Evolutionary conservation across 2,329 filamentous ascomycete genomes (phyloP).

Genomic region (Fusarium sp.): DNA sequence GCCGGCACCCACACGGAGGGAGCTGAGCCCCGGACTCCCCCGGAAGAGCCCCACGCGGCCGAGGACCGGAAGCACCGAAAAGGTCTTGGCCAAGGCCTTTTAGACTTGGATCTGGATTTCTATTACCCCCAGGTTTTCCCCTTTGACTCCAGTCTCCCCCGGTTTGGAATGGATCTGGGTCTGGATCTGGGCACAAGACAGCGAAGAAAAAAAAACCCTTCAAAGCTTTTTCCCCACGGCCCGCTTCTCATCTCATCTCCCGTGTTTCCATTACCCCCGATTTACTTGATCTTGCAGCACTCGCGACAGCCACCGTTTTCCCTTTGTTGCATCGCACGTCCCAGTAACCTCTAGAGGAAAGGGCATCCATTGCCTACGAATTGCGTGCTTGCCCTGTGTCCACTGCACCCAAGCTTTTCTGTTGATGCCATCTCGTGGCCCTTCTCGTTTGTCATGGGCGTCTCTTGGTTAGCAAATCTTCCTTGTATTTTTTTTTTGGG

Average conservation of each 20-base stretch:
- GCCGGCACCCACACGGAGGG: conserved; percentile 35
- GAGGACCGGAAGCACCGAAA: conserved; percentile 43
- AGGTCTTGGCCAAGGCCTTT: conserved; percentile 18
- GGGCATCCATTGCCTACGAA: conserved; percentile 29
- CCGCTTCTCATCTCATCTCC: conserved; percentile 25
- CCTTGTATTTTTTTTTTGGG: conserved; percentile 12
- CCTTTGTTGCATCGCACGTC: conserved; percentile 32
- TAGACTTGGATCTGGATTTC: conserved; percentile 45
- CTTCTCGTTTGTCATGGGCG: conserved; percentile 45
- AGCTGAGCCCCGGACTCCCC: conserved; percentile 38
- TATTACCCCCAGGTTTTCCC: conserved; percentile 52
- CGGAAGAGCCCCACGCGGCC: conserved; percentile 43
- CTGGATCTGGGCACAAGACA: conserved; percentile 18
- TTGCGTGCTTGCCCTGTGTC: conserved; percentile 34
- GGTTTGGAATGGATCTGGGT: conserved; percentile 20
- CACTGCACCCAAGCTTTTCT: conserved; percentile 20
- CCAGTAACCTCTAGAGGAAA: conserved; percentile 36
- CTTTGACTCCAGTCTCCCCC: conserved; percentile 35
- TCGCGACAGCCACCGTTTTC: conserved; percentile 45
- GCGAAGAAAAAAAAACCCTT: conserved; percentile 25
- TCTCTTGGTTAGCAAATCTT: conserved; percentile 44
- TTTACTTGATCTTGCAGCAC: conserved; percentile 54
- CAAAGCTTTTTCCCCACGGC: conserved; percentile 37
- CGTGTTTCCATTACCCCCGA: conserved; percentile 50
- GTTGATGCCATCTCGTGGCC: conserved; percentile 41